Evolutionary conservation across 2,329 filamentous ascomycete genomes (phyloP).

Genomic region (Chaetomium olivaceum): DNA sequence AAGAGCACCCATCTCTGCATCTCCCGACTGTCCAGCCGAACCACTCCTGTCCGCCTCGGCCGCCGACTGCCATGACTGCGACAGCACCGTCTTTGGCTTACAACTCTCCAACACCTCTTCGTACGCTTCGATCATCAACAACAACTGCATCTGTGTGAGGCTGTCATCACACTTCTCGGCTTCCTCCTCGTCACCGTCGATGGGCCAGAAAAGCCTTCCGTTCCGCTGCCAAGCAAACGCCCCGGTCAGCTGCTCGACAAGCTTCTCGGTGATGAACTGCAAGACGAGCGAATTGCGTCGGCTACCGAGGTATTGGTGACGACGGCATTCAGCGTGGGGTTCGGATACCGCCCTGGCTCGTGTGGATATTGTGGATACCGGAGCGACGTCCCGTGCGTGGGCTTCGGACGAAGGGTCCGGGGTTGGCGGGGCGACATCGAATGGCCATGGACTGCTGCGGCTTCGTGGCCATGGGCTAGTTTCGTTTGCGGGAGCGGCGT

Average conservation of each 20-base stretch:
- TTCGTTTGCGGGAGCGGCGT: neutral
- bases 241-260: conserved; percentile 24
- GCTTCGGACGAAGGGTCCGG: neutral
- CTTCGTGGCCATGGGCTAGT: neutral
- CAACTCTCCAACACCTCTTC: conserved; percentile 23
- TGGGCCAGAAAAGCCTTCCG: neutral
- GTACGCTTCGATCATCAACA: conserved; percentile 30
- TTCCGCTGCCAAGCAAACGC: conserved; percentile 2
- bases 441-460: neutral
- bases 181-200: neutral
- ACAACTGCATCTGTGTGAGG: conserved; percentile 16
- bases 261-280: conserved; percentile 24
- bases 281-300: conserved; percentile 15
- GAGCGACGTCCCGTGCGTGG: neutral
- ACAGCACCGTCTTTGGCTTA: neutral
- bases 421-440: neutral
- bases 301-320: neutral
- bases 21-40: neutral
- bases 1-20: neutral
- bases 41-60: neutral
- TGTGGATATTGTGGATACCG: neutral
- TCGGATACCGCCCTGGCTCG: neutral
- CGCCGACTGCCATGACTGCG: too few relatives aligned
- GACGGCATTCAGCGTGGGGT: neutral
- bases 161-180: neutral